Evolutionary conservation across 148 eudicot genomes (phyloP).

Genomic region (Oxyria digyna): DNA sequence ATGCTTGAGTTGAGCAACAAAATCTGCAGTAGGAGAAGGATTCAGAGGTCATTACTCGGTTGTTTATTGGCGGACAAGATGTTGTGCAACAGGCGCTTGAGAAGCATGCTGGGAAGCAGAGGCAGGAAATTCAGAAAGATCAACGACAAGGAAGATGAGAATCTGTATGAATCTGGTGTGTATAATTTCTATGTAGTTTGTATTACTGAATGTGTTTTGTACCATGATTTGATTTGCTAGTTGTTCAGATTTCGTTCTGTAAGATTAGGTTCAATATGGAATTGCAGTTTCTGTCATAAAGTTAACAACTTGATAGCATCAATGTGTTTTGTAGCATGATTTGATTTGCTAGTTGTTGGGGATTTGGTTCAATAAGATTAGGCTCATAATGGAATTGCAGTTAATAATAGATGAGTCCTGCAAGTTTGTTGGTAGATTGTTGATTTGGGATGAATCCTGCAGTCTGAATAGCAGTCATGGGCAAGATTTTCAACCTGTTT

Average conservation of each 20-base stretch:
- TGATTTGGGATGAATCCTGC: neutral
- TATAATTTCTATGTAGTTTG: no score
- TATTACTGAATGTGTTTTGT: neutral
- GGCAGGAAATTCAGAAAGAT: conserved; percentile 49
- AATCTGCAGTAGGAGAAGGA: conserved; percentile 64
- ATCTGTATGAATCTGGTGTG: neutral
- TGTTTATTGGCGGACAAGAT: conserved; percentile 63
- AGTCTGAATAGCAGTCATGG: neutral
- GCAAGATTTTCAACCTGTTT: neutral
- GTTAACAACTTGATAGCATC: no score
- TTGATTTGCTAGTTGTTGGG: no score
- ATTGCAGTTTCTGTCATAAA: no score
- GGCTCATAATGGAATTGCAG: no score
- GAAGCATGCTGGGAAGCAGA: conserved; percentile 63
- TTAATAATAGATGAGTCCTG: neutral
- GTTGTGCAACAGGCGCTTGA: conserved; percentile 65
- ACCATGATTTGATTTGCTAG: no score
- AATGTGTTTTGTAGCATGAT: no score
- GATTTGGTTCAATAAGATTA: no score
- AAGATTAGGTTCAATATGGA: neutral
- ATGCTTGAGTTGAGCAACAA: no score
- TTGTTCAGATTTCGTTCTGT: neutral
- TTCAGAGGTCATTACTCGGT: conserved; percentile 59
- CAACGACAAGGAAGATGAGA: conserved; percentile 9
- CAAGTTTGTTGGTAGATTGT: neutral